These are phyloP conservation scores for apple (Malus domestica) DNA, from an alignment of 306 rosid species.

Conservation along the genomic window DNA sequence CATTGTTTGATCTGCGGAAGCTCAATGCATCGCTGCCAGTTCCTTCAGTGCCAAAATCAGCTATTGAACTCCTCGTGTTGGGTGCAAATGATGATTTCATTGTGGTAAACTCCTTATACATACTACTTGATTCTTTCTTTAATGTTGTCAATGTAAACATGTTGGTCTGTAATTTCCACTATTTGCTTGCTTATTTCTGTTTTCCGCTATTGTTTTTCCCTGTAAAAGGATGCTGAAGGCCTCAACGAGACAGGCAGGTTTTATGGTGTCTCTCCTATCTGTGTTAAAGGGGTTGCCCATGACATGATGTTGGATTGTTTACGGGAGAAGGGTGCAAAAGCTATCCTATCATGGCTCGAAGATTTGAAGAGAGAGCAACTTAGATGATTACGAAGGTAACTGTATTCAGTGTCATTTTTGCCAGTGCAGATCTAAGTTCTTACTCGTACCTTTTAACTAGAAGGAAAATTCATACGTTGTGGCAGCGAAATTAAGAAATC, in stretches of 20 bases:
- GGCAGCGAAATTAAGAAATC: background rate
- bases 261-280: constrained; percentile 50
- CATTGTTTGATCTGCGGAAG: constrained; percentile 80
- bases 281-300: constrained; percentile 62
- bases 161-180: background rate
- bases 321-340: constrained; percentile 71
- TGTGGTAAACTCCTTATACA: constrained; percentile 41
- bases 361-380: constrained; percentile 18
- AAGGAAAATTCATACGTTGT: too few relatives aligned
- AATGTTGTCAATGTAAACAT: background rate
- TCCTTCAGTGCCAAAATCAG: constrained; percentile 44
- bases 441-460: too few relatives aligned
- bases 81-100: constrained; percentile 84
- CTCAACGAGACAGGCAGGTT: constrained; percentile 65
- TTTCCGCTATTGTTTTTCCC: background rate
- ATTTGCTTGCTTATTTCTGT: background rate
- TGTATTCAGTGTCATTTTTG: background rate
- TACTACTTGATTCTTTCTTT: background rate
- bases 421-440: background rate
- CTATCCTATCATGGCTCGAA: constrained; percentile 58
- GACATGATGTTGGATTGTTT: constrained; percentile 83
- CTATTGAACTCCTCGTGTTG: constrained; percentile 58
- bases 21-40: constrained; percentile 88
- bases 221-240: constrained; percentile 56
- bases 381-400: too few relatives aligned